These are phyloP conservation scores for Neoboletus magnificus DNA, from an alignment of 768 basidiomycete genomes.

Conservation along the genomic window DNA sequence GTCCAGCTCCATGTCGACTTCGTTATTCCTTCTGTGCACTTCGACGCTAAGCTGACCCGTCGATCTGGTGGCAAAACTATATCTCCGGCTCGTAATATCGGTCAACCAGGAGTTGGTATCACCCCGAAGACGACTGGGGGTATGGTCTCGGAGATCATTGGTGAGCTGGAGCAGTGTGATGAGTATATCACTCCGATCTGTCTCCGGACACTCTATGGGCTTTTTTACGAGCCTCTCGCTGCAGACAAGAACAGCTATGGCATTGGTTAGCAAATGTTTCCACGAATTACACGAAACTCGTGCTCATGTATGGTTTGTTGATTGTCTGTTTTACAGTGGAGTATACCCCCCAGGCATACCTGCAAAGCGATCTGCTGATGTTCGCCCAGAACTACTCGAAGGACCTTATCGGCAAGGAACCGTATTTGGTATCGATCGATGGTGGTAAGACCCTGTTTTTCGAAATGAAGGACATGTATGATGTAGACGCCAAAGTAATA, in stretches of 20 bases:
- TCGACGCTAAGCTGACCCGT: background rate
- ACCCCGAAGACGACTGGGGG: constrained; percentile 13
- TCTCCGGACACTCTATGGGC: constrained; percentile 27
- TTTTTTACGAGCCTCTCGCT: constrained; percentile 25
- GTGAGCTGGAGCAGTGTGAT: constrained; percentile 21
- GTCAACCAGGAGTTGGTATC: background rate
- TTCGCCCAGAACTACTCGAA: constrained; percentile 26
- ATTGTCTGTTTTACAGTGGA: constrained; percentile 25
- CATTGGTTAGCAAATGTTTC: constrained; percentile 20
- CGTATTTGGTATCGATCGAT: constrained; percentile 33
- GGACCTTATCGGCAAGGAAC: constrained; percentile 24
- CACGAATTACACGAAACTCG: too few species aligned
- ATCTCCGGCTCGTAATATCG: background rate
- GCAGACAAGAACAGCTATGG: constrained; percentile 32
- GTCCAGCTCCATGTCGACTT: background rate
- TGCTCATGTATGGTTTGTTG: background rate
- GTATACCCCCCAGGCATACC: constrained; percentile 33
- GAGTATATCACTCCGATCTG: constrained; percentile 31
- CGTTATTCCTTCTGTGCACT: background rate
- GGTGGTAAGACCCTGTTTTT: constrained; percentile 26
- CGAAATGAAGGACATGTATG: background rate
- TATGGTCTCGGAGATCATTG: constrained; percentile 8
- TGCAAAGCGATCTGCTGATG: constrained; percentile 31
- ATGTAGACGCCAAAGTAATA: background rate
- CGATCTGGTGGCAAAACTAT: background rate